Conservation (phyloP, 2,329 filamentous ascomycete genomes). For the Xylariaceae sp. region DNA sequence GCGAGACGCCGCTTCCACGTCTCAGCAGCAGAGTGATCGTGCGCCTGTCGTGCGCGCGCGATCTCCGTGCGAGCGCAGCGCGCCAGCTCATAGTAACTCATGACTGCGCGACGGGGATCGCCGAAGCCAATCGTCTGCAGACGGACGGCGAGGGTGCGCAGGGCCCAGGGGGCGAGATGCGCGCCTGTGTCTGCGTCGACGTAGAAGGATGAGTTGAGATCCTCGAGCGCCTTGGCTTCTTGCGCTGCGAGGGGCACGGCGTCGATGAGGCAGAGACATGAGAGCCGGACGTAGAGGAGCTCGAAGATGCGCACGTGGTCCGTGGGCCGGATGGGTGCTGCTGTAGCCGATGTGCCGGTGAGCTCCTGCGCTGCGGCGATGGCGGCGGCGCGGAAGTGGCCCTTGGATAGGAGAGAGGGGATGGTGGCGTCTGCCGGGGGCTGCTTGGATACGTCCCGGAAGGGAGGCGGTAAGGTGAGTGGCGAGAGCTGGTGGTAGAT, state of each 20-base stretch:
- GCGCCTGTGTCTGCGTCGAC: slow-evolving; percentile 47
- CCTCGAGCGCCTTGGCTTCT: slow-evolving; percentile 59
- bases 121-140: slow-evolving; percentile 82
- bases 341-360: slow-evolving; percentile 39
- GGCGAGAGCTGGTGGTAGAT: slow-evolving; percentile 77
- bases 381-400: slow-evolving; percentile 77
- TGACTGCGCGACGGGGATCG: slow-evolving; percentile 77
- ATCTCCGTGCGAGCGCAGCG: slow-evolving; percentile 66
- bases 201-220: slow-evolving; percentile 55
- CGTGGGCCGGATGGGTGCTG: slow-evolving; percentile 41
- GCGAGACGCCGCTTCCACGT: slow-evolving; percentile 67
- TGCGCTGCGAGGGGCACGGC: slow-evolving; percentile 64
- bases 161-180: slow-evolving; percentile 79
- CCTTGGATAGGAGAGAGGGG: slow-evolving; percentile 59
- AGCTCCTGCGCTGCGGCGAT: slow-evolving; percentile 60
- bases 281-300: slow-evolving; percentile 74
- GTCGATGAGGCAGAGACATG: slow-evolving; percentile 75
- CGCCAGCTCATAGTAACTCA: slow-evolving; percentile 85
- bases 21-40: slow-evolving; percentile 50
- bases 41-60: slow-evolving; percentile 38
- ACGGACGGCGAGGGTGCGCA: slow-evolving; percentile 76
- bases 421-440: slow-evolving; percentile 61
- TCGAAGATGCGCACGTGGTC: slow-evolving; percentile 66
- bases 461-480: slow-evolving; percentile 55
- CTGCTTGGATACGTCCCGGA: slow-evolving; percentile 62